Evolutionary conservation across 169 alveolate genomes (phyloP), one percentile per base, ranked within the genome.

Genomic region (Perkinsus chesapeaki): DNA sequence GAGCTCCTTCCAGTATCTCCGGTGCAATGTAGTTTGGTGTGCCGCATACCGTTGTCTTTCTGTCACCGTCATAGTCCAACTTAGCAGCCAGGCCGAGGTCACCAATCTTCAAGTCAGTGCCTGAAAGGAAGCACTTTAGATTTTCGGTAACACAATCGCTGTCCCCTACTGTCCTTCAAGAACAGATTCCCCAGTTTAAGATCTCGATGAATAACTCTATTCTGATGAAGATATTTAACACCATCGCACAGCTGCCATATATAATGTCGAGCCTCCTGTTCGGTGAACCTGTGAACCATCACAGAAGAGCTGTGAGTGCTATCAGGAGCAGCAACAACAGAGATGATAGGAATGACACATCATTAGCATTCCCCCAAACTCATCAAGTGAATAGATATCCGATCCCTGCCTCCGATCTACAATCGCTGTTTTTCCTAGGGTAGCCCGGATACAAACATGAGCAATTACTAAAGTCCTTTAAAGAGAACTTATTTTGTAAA

Each of bases 1-100:
- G 82, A 7, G 82, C 95, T 23, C 96, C 96, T 27, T 95, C 98
- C 34, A 97, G 93, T 0, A 97, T 94, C 93, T 97, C 98, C 10
- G 98, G 97, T 0, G 98, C 98, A 0, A 97, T 96, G 92, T 97
- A 97, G 92, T 97, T 97, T 31, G 98, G 98, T 7, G 98, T 97
- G 39, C 98, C 98, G 92, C 98, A 97, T n/a, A 97, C 95, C 31
- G 98, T 96, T 39, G 96, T 93, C 94, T 95, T 95, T 60, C 94
- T 95, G 92, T 97, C 97, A 0, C 97, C 98, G 47, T 96, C 98
- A 92, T 93, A 96, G n/a, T 96, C 98, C 39, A 97, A 94, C 94
- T 97, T 96, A 12, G 98, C 95, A 16, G 98, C 98, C 39, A 96
- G 93, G n/a, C 98, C 98, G 92, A 97, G 96, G 93, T 97, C 98